phyloP scores from a whole-genome alignment of 768 basidiomycete species.

The Cystobasidium onofrii region DNA sequence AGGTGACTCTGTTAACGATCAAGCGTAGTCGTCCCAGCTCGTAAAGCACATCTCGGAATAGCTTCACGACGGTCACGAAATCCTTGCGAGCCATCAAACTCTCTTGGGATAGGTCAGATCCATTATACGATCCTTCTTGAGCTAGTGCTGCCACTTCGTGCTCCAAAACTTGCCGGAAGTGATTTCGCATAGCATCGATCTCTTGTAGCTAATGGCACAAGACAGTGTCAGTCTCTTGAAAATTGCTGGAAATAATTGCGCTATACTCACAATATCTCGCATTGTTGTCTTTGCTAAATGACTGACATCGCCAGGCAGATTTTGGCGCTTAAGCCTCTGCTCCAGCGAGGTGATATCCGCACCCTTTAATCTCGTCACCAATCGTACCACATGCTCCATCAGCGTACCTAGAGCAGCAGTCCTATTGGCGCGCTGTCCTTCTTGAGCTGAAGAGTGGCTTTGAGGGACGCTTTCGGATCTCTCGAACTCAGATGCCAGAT shows the following conservation, averaged over 20 bases:
- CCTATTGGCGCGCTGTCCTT: conserved; percentile 25
- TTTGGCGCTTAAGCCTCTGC: conserved; percentile 80
- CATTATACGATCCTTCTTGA: conserved; percentile 28
- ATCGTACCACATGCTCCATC: conserved; percentile 52
- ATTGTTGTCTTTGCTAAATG: conserved; percentile 79
- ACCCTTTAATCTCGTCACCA: conserved; percentile 60
- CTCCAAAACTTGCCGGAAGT: conserved; percentile 66
- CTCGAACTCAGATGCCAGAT: conserved; percentile 22
- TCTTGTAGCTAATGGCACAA: conserved; percentile 52
- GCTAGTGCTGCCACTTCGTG: conserved; percentile 55
- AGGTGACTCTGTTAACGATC: conserved; percentile 75
- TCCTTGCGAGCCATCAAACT: conserved; percentile 61
- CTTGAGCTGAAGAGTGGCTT: neutral
- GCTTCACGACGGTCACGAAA: conserved; percentile 67
- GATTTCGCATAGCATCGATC: conserved; percentile 57
- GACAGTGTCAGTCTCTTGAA: too few relatives aligned
- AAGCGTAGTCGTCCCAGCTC: conserved; percentile 75
- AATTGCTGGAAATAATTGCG: too few relatives aligned
- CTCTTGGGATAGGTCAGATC: conserved; percentile 20
- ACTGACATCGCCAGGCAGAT: conserved; percentile 68
- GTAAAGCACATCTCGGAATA: conserved; percentile 72
- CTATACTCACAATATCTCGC: conserved; percentile 56
- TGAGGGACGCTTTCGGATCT: neutral
- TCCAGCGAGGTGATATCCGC: conserved; percentile 82
- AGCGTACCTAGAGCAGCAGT: conserved; percentile 45